These are phyloP conservation scores for Amphicarpaea edgeworthii DNA, from an alignment of 306 rosid genomes.

Conservation along the genomic window DNA sequence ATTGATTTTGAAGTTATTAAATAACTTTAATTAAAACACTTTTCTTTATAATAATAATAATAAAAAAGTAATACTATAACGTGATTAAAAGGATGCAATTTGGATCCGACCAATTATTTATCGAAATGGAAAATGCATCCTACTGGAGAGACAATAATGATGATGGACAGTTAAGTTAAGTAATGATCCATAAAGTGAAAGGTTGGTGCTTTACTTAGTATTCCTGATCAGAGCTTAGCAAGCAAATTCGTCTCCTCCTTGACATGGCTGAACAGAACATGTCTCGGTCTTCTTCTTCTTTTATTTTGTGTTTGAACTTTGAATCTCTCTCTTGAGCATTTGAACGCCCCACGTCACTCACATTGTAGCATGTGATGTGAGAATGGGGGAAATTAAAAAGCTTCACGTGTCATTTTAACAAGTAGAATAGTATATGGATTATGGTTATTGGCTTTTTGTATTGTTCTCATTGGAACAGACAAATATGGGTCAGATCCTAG, in stretches of 20 bases:
- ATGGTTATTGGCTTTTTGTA: constrained; percentile 23
- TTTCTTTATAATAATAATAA: too few relatives aligned
- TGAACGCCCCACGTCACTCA: not conserved
- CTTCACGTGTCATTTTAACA: constrained; percentile 46
- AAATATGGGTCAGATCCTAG: constrained; percentile 45
- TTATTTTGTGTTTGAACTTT: too few relatives aligned
- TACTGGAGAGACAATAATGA: constrained; percentile 5
- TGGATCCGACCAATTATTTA: constrained; percentile 15
- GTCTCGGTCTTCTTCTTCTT: too few relatives aligned
- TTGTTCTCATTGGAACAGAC: constrained; percentile 43
- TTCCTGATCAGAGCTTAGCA: not conserved
- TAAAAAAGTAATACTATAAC: too few relatives aligned
- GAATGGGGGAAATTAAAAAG: not conserved
- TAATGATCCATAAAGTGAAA: not conserved
- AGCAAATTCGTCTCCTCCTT: not conserved
- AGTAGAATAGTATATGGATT: not conserved
- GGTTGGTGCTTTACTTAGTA: not conserved
- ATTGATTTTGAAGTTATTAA: not conserved
- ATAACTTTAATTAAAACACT: not conserved
- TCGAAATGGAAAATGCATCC: constrained; percentile 13
- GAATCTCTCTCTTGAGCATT: too few relatives aligned
- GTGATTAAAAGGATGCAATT: not conserved
- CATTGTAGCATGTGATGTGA: constrained; percentile 59
- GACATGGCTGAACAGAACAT: too few relatives aligned
- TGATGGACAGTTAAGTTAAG: not conserved